phyloP scores from a whole-genome alignment of 2,329 filamentous ascomycete species.

The Apiospora sp. region DNA sequence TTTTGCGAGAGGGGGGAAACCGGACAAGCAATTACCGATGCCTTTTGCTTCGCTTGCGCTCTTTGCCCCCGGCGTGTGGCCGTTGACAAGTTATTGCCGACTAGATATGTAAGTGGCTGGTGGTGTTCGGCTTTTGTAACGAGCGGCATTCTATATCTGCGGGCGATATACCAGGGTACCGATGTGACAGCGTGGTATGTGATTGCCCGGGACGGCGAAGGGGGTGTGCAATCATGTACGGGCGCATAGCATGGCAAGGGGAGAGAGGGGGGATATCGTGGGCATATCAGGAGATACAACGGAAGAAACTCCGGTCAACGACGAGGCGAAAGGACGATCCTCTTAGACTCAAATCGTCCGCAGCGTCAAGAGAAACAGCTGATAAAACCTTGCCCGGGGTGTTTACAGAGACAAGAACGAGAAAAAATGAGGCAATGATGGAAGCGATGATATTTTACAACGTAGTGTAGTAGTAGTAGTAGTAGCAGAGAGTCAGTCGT shows the following conservation, averaged over 20 bases:
- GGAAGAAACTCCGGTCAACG: conserved; percentile 2
- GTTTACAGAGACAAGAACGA: not conserved
- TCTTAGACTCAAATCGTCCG: not conserved
- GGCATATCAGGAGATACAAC: not conserved
- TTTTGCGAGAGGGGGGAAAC: not conserved
- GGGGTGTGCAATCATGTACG: conserved; percentile 4
- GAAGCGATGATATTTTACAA: not conserved
- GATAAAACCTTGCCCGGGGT: not conserved
- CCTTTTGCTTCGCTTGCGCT: no score
- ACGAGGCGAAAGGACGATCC: not conserved
- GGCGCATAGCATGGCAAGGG: conserved; percentile 1
- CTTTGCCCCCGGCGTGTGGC: not conserved
- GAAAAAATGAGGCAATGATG: not conserved
- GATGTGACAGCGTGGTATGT: conserved; percentile 3
- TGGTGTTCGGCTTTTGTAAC: conserved; percentile 2
- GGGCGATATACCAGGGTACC: not conserved
- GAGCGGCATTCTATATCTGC: conserved; percentile 15
- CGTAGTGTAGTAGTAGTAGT: not conserved
- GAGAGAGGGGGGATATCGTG: not conserved
- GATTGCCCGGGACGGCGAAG: conserved; percentile 4
- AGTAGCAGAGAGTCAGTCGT: conserved; percentile 8
- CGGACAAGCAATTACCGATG: not conserved
- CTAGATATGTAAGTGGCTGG: conserved; percentile 6
- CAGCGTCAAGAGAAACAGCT: not conserved
- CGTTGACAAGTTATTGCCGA: not conserved